Conservation (phyloP, 768 basidiomycete species). For the Gloeophyllum trabeum region DNA sequence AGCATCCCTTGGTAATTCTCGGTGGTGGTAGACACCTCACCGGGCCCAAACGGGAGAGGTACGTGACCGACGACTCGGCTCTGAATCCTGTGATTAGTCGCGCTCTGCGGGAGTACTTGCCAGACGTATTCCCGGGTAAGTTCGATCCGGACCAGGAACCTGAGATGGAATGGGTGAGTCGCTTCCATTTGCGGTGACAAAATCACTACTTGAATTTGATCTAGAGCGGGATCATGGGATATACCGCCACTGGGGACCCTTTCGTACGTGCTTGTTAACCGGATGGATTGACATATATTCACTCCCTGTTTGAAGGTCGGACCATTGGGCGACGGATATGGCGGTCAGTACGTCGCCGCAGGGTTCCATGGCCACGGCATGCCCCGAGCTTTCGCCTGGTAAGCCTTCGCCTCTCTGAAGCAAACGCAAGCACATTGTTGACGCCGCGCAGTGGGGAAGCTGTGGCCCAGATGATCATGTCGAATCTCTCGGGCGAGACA, state of each 20-base stretch:
- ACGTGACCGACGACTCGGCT: slow-evolving; percentile 45
- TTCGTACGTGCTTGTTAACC: slow-evolving; percentile 34
- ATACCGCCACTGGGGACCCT: slow-evolving; percentile 47
- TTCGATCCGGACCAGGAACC: slow-evolving; percentile 38
- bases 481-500: slow-evolving; percentile 27
- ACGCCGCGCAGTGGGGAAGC: slow-evolving; percentile 40
- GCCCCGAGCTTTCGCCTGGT: slow-evolving; percentile 69
- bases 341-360: slow-evolving; percentile 61
- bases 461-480: slow-evolving; percentile 44
- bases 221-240: slow-evolving; percentile 82
- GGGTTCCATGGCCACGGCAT: slow-evolving; percentile 77
- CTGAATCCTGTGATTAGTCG: slow-evolving; percentile 35
- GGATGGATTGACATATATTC: not conserved
- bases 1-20: slow-evolving; percentile 52
- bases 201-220: not conserved
- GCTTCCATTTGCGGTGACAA: slow-evolving; percentile 1
- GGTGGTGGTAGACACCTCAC: slow-evolving; percentile 53
- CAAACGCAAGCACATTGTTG: not conserved
- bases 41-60: slow-evolving; percentile 33
- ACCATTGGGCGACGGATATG: slow-evolving; percentile 32
- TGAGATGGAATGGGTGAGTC: slow-evolving; percentile 73
- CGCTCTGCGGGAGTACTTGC: slow-evolving; percentile 48
- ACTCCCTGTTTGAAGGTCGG: slow-evolving; percentile 43
- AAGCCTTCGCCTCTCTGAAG: slow-evolving; percentile 9
- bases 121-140: slow-evolving; percentile 40